Conservation (phyloP, 140 eudicot genomes). For the Senecio squalidus region DNA sequence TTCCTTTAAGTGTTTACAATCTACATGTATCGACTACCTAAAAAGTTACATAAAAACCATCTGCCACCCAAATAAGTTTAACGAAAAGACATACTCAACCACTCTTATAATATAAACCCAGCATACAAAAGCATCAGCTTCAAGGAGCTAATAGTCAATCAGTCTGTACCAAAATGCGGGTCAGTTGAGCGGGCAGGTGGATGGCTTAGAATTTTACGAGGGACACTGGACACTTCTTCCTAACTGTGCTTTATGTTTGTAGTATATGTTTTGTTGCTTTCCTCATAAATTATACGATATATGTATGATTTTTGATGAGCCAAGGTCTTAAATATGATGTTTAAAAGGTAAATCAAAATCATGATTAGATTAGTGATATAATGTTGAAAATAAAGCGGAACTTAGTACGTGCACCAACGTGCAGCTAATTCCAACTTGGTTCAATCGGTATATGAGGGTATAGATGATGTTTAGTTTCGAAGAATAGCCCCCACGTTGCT, state of each 20-base stretch:
- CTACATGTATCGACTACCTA: neutral
- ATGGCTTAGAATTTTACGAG: constrained; percentile 2
- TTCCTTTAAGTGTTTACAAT: constrained; percentile 37
- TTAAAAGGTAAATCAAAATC: no score
- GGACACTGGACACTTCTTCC: constrained; percentile 1
- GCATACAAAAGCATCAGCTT: constrained; percentile 18
- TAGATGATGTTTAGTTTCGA: no score
- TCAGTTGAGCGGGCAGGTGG: constrained; percentile 12
- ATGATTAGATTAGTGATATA: no score
- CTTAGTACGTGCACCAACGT: no score
- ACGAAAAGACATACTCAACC: neutral
- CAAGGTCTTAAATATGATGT: no score
- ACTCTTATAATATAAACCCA: neutral
- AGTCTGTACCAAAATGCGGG: constrained; percentile 6
- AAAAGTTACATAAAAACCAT: neutral
- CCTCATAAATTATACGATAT: neutral
- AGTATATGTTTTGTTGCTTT: constrained; percentile 8
- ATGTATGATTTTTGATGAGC: neutral
- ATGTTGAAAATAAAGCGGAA: no score
- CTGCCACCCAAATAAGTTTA: neutral
- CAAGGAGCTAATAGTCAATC: constrained; percentile 3
- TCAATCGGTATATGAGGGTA: no score
- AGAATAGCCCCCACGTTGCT: no score
- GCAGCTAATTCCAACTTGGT: no score
- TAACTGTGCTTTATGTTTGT: constrained; percentile 2